Conservation (phyloP, 352 stramenopile species). For the Phytophthora podocarpi region DNA sequence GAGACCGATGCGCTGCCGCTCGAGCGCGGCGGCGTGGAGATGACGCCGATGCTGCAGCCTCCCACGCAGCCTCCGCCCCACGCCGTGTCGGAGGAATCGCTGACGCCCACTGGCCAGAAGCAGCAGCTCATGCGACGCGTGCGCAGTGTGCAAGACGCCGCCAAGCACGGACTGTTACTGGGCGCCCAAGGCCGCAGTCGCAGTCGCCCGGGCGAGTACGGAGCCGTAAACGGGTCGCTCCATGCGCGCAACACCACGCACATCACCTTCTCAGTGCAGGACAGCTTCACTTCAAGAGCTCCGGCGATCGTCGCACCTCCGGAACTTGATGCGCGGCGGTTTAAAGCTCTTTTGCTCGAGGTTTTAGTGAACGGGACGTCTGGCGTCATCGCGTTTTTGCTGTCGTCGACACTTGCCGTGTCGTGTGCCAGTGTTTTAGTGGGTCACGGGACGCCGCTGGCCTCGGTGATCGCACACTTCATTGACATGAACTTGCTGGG, state of each 20-base stretch:
- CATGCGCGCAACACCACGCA: slow-evolving; percentile 10
- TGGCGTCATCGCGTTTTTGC: slow-evolving; percentile 76
- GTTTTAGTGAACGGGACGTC: slow-evolving; percentile 73
- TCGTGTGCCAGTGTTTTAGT: slow-evolving; percentile 83
- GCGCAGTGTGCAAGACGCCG: slow-evolving; percentile 59
- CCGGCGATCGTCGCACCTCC: not conserved
- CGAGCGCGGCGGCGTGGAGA: slow-evolving; percentile 55
- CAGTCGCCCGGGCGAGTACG: slow-evolving; percentile 16
- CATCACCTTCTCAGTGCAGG: slow-evolving; percentile 21
- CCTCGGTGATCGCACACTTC: slow-evolving; percentile 69
- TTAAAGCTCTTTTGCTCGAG: slow-evolving; percentile 31
- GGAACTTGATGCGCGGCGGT: slow-evolving; percentile 4
- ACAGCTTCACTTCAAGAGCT: slow-evolving; percentile 12
- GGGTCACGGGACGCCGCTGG: slow-evolving; percentile 63
- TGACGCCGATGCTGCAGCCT: slow-evolving; percentile 30
- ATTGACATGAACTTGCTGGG: slow-evolving; percentile 88
- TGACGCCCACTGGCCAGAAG: slow-evolving; percentile 38
- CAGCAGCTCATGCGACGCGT: slow-evolving; percentile 59
- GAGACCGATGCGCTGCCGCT: slow-evolving; percentile 57
- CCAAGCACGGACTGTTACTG: slow-evolving; percentile 23
- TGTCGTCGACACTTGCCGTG: slow-evolving; percentile 79
- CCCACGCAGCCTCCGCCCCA: slow-evolving; percentile 17
- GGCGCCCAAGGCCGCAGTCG: slow-evolving; percentile 8
- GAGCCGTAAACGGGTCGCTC: slow-evolving; percentile 13
- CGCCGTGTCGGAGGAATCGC: slow-evolving; percentile 49